Evolutionary conservation across 306 rosid genomes (phyloP).

Genomic region (Dryas octopetala): DNA sequence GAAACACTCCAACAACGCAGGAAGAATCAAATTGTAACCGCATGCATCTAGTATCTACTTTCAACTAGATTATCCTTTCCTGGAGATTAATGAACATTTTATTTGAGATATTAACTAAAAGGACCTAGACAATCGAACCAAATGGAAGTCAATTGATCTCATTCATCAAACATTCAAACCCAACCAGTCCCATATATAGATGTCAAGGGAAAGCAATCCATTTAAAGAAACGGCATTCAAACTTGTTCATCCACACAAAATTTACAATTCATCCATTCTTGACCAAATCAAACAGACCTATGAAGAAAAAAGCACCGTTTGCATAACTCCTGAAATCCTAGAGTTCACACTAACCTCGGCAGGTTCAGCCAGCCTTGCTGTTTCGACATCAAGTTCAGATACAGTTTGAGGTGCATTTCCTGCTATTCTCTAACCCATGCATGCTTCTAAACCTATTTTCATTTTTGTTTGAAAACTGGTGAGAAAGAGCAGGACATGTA

Average conservation of each 20-base stretch:
- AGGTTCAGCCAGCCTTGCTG: too few relatives aligned
- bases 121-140: background rate
- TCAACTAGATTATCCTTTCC: background rate
- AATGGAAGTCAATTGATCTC: too few relatives aligned
- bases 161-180: too few relatives aligned
- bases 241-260: too few relatives aligned
- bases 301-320: too few relatives aligned
- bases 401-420: background rate
- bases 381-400: background rate
- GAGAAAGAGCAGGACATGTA: constrained; percentile 25
- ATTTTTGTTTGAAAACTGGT: constrained; percentile 30
- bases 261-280: too few relatives aligned
- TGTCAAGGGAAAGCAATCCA: too few relatives aligned
- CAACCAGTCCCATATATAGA: too few relatives aligned
- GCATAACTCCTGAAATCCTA: too few relatives aligned
- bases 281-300: too few relatives aligned
- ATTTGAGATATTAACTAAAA: background rate
- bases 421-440: background rate
- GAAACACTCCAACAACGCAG: background rate
- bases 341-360: too few relatives aligned
- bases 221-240: too few relatives aligned
- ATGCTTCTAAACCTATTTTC: constrained; percentile 24
- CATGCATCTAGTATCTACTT: background rate
- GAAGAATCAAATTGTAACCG: background rate
- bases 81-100: background rate